Conservation (phyloP, 2,329 filamentous ascomycete genomes). For the Penicillium brevicompactum region DNA sequence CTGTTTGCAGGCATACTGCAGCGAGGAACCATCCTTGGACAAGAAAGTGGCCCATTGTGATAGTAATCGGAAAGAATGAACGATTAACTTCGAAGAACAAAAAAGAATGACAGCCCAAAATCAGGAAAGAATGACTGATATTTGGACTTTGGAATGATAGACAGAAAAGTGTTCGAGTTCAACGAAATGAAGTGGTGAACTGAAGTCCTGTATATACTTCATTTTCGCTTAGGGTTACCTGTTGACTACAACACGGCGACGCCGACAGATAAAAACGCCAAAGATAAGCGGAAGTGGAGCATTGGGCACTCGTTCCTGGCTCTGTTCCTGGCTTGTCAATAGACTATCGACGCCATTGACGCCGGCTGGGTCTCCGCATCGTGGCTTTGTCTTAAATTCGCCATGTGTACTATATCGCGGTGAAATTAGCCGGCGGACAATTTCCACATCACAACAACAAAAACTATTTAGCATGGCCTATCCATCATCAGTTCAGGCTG, state of each 20-base stretch:
- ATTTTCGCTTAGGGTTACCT: slow-evolving; percentile 2
- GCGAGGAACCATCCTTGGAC: slow-evolving; percentile 8
- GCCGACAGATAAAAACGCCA: neutral
- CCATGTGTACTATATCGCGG: neutral
- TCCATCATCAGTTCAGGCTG: neutral
- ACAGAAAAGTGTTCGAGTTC: neutral
- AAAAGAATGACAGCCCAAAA: slow-evolving; percentile 1
- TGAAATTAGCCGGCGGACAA: slow-evolving; percentile 3
- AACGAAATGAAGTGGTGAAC: neutral
- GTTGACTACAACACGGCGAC: neutral
- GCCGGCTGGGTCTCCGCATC: neutral
- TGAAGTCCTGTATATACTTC: neutral
- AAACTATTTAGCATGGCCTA: neutral
- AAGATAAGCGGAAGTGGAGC: neutral
- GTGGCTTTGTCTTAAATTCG: neutral
- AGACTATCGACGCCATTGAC: slow-evolving; percentile 1
- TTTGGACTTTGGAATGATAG: neutral
- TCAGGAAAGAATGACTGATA: neutral
- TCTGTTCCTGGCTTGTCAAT: neutral
- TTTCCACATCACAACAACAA: neutral
- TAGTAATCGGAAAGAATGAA: neutral
- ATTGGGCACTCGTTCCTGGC: neutral
- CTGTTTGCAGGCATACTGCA: neutral
- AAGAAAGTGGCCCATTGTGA: slow-evolving; percentile 2
- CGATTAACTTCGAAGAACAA: neutral